Conservation (phyloP, 1,284 basidiomycete species). For the Ganoderma sinense region DNA sequence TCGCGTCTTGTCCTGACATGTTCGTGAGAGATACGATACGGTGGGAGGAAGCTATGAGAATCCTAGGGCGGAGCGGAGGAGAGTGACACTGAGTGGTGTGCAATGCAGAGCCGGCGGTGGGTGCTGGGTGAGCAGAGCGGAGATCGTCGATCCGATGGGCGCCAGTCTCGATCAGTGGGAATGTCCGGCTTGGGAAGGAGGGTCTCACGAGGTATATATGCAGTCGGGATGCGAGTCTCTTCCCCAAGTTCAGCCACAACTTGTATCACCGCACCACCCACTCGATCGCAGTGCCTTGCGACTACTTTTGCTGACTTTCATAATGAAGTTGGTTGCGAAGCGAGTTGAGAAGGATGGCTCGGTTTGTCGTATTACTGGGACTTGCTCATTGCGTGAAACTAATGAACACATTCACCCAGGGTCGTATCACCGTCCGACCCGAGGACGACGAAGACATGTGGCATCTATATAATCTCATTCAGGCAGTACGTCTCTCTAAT, state of each 20-base stretch:
- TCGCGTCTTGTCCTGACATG: constrained; percentile 40
- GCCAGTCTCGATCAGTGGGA: constrained; percentile 9
- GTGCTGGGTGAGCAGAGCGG: not conserved
- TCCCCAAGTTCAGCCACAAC: not conserved
- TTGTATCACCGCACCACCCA: not conserved
- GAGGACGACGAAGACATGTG: constrained; percentile 99
- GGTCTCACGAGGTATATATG: constrained; percentile 21
- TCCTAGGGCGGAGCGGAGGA: not conserved
- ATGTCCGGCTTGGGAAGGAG: constrained; percentile 13
- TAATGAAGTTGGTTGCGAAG: constrained; percentile 81
- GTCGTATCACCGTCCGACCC: constrained; percentile 89
- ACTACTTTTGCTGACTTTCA: not conserved
- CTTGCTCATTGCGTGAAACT: not conserved
- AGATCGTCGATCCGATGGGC: constrained; percentile 1
- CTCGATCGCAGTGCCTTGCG: not conserved
- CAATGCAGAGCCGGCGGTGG: not conserved
- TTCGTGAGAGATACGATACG: constrained; percentile 6
- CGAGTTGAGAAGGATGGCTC: constrained; percentile 82
- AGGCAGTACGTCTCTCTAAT: constrained; percentile 52
- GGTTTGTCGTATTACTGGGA: constrained; percentile 51
- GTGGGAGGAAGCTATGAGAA: not conserved
- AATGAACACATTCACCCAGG: constrained; percentile 52
- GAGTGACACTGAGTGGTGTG: not conserved
- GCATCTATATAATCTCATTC: constrained; percentile 99
- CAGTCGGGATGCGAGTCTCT: not conserved